These are phyloP conservation scores for Hordeum vulgare DNA, from an alignment of 176 grass and related monocot genomes.

Conservation along the genomic window DNA sequence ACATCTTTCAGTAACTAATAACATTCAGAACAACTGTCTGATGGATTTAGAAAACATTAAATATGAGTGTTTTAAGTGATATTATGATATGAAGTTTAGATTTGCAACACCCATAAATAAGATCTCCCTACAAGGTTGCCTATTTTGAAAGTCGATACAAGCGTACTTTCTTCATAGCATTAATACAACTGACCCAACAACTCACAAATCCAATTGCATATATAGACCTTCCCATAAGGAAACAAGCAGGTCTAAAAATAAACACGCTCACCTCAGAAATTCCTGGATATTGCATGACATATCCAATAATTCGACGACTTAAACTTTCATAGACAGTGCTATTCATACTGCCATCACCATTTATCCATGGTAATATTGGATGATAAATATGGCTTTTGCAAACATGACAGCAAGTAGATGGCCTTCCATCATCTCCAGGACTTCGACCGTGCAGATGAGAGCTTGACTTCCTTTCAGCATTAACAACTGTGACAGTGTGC, in stretches of 20 bases:
- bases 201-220: neutral
- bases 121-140: neutral
- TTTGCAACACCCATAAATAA: neutral
- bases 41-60: neutral
- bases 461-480: conserved; percentile 27
- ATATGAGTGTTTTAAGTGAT: neutral
- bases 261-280: conserved; percentile 53
- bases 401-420: conserved; percentile 12
- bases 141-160: neutral
- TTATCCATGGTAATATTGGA: conserved; percentile 89
- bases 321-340: conserved; percentile 62
- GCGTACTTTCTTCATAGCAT: neutral
- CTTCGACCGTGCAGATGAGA: neutral
- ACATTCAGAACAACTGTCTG: neutral
- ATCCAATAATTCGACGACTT: conserved; percentile 66
- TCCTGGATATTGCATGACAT: conserved; percentile 84
- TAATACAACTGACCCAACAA: neutral
- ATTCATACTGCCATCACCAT: conserved; percentile 84
- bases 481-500: conserved; percentile 67
- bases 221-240: neutral
- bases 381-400: conserved; percentile 27
- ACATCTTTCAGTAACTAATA: neutral
- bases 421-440: neutral
- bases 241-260: neutral
- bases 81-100: neutral